phyloP scores from a whole-genome alignment of 2,329 filamentous ascomycete genomes.

The Colletotrichum spinosum region DNA sequence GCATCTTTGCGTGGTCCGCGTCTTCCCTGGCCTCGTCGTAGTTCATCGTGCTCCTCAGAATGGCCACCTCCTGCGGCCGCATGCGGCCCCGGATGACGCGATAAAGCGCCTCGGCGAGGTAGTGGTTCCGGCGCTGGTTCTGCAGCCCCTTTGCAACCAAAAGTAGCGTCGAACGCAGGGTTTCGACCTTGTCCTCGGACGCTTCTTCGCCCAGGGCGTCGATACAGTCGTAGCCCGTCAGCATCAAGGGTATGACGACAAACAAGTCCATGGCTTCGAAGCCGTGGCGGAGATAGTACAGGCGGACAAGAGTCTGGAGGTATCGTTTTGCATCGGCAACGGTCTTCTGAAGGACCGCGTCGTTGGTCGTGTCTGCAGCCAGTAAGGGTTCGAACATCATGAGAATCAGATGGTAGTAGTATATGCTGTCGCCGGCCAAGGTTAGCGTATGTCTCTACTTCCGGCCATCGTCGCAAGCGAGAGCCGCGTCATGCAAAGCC shows the following conservation, averaged over 20 bases:
- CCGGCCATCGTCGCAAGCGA: too few relatives aligned
- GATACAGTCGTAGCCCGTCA: constrained; percentile 43
- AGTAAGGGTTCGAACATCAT: constrained; percentile 44
- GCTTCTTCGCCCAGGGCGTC: constrained; percentile 41
- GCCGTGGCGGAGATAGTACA: constrained; percentile 47
- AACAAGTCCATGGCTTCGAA: constrained; percentile 42
- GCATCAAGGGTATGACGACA: constrained; percentile 48
- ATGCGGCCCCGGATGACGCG: constrained; percentile 49
- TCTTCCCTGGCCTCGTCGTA: constrained; percentile 39
- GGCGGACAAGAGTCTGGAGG: constrained; percentile 42
- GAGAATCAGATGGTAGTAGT: constrained; percentile 42
- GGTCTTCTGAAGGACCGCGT: constrained; percentile 1
- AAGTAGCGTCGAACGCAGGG: constrained; percentile 48
- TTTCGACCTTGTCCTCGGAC: constrained; percentile 29
- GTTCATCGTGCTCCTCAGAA: constrained; percentile 34
- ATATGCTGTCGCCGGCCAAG: constrained; percentile 25
- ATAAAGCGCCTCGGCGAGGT: constrained; percentile 48
- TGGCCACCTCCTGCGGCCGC: constrained; percentile 42
- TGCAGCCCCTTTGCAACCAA: constrained; percentile 48
- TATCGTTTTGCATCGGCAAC: constrained; percentile 40
- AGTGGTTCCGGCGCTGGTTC: constrained; percentile 48
- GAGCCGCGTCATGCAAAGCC: not conserved
- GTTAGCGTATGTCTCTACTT: not conserved
- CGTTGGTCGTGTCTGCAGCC: constrained; percentile 21
- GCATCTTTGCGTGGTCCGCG: constrained; percentile 37